These are phyloP conservation scores for Coniferiporia sulphurascens DNA, from an alignment of 1,284 basidiomycete genomes.

Conservation along the genomic window DNA sequence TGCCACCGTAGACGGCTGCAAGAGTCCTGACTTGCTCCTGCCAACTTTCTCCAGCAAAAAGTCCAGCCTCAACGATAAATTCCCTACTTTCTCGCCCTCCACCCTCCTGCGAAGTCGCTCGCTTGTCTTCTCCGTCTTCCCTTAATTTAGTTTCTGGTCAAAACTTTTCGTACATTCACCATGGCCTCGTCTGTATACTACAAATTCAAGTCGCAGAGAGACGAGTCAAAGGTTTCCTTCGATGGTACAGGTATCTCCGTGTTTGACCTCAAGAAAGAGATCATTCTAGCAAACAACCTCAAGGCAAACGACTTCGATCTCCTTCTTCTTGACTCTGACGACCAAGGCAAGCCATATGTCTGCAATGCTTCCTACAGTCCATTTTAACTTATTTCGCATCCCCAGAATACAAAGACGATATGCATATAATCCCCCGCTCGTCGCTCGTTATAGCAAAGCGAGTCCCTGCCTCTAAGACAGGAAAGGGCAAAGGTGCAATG, in stretches of 20 bases:
- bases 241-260: slow-evolving; percentile 98
- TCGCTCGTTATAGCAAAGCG: slow-evolving; percentile 93
- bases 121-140: background rate
- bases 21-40: too few relatives aligned
- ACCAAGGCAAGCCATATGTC: slow-evolving; percentile 63
- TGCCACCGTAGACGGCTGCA: too few relatives aligned
- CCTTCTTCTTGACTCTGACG: slow-evolving; percentile 79
- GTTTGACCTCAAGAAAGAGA: slow-evolving; percentile 98
- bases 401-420: slow-evolving; percentile 90
- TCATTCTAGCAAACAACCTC: slow-evolving; percentile 94
- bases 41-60: background rate
- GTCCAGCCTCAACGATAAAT: background rate
- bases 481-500: slow-evolving; percentile 89
- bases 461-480: slow-evolving; percentile 77
- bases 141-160: background rate
- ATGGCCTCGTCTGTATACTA: slow-evolving; percentile 98
- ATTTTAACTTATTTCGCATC: background rate
- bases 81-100: background rate
- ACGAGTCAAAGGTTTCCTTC: slow-evolving; percentile 94
- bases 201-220: slow-evolving; percentile 93
- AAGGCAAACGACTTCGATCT: slow-evolving; percentile 98
- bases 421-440: slow-evolving; percentile 87
- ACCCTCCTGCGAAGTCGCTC: background rate
- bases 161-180: slow-evolving; percentile 11
- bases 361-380: background rate